Conservation (phyloP, 768 basidiomycete genomes). For the Mrakia frigida region DNA sequence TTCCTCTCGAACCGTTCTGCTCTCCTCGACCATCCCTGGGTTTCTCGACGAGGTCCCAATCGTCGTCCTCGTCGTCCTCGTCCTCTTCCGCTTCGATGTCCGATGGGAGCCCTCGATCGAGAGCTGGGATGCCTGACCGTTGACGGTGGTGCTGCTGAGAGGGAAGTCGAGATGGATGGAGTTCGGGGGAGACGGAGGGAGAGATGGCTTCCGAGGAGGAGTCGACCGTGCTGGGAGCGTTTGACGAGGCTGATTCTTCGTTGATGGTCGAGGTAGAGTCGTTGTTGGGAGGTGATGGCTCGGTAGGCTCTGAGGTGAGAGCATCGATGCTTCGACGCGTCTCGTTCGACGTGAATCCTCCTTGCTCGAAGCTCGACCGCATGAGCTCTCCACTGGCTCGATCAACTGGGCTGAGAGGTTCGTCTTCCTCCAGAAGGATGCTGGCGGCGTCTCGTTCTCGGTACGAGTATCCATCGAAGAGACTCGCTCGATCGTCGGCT, state of each 20-base stretch:
- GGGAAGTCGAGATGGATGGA: neutral
- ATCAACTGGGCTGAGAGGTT: conserved; percentile 8
- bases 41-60: conserved; percentile 85
- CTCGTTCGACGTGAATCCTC: neutral
- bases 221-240: conserved; percentile 8
- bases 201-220: neutral
- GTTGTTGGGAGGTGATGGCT: neutral
- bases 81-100: conserved; percentile 53
- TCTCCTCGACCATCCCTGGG: conserved; percentile 64
- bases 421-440: conserved; percentile 62
- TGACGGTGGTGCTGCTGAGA: conserved; percentile 51
- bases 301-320: neutral
- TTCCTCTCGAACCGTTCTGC: conserved; percentile 69
- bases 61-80: conserved; percentile 58
- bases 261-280: conserved; percentile 20
- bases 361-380: conserved; percentile 11
- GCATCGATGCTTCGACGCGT: neutral
- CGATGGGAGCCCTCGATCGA: conserved; percentile 62
- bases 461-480: conserved; percentile 93
- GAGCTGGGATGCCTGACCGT: conserved; percentile 73
- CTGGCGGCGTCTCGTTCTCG: conserved; percentile 66
- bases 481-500: conserved; percentile 58
- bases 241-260: neutral
- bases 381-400: conserved; percentile 14
- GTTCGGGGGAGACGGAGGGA: neutral